Conservation (phyloP, 2,329 filamentous ascomycete species). For the Fusarium sp. region DNA sequence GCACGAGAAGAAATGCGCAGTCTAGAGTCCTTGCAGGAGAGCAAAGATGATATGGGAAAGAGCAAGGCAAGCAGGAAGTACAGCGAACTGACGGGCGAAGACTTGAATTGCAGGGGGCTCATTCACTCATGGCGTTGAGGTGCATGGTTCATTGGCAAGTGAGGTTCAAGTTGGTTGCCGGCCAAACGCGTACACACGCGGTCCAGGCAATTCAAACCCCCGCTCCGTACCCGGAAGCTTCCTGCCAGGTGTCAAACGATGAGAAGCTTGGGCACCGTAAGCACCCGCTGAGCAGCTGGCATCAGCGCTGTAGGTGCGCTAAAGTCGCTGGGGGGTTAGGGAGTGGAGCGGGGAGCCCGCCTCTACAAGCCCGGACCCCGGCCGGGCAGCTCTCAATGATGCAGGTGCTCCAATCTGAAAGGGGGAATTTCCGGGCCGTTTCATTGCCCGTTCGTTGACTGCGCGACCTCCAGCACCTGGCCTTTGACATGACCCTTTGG, state of each 20-base stretch:
- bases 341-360: neutral
- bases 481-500: slow-evolving; percentile 1
- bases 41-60: neutral
- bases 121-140: slow-evolving; percentile 12
- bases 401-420: slow-evolving; percentile 7
- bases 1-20: neutral
- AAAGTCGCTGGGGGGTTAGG: slow-evolving; percentile 12
- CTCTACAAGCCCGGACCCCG: slow-evolving; percentile 4
- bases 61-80: neutral
- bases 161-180: neutral
- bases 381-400: neutral
- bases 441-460: slow-evolving; percentile 4
- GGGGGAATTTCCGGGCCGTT: slow-evolving; percentile 12
- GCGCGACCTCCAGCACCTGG: slow-evolving; percentile 6
- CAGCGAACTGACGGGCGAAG: neutral
- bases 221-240: neutral
- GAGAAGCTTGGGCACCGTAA: slow-evolving; percentile 7
- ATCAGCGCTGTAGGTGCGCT: slow-evolving; percentile 16
- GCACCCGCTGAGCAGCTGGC: neutral
- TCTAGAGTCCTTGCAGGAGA: slow-evolving; percentile 2
- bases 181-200: slow-evolving; percentile 34
- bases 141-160: neutral
- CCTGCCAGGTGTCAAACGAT: neutral
- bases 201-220: slow-evolving; percentile 17
- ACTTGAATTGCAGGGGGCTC: neutral